These are phyloP conservation scores for Coniochaeta ligniaria DNA, from an alignment of 2,329 filamentous ascomycete species.

Conservation along the genomic window DNA sequence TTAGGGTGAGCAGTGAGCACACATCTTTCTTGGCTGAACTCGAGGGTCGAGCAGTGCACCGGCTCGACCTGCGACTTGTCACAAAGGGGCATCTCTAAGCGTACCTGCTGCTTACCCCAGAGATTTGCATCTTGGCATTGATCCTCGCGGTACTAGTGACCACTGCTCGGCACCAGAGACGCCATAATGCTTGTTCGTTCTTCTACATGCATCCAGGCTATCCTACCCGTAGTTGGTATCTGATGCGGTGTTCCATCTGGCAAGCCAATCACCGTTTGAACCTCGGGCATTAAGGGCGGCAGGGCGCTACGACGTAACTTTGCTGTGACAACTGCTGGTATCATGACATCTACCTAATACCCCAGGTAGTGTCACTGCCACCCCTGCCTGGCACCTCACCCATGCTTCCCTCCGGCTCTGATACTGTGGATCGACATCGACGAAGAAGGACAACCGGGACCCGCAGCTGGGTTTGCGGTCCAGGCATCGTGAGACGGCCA, in stretches of 20 bases:
- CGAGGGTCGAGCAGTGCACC: neutral
- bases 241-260: neutral
- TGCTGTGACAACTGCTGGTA: neutral
- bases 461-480: neutral
- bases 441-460: neutral
- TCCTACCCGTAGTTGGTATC: neutral
- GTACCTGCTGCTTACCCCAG: neutral
- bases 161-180: neutral
- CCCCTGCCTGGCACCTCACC: neutral
- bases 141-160: neutral
- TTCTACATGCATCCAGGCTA: neutral
- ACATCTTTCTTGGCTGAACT: neutral
- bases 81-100: neutral
- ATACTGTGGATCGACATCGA: neutral
- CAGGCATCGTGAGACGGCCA: slow-evolving; percentile 7
- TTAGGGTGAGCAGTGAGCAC: neutral
- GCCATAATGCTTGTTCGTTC: neutral
- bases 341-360: neutral
- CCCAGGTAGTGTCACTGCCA: neutral
- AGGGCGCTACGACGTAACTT: neutral
- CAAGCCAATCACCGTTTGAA: neutral
- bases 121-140: neutral
- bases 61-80: neutral
- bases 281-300: neutral
- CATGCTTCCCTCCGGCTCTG: neutral